Conservation (phyloP, 2,329 filamentous ascomycete species). For the Neospermospora avenae region DNA sequence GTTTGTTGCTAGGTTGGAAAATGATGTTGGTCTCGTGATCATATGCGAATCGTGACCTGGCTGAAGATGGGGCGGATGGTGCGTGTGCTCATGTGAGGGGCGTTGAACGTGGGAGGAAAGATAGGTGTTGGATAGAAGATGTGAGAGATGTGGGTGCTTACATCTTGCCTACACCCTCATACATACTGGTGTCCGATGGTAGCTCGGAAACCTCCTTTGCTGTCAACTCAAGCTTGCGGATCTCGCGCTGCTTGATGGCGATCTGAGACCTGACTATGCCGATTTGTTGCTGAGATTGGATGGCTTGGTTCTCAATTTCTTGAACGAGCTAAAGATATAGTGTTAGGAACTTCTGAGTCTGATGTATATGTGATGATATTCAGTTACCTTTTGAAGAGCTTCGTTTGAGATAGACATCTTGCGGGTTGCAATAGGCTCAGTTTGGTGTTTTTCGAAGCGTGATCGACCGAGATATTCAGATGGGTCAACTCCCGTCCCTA, state of each 20-base stretch:
- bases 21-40: constrained; percentile 10
- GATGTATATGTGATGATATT: too few relatives aligned
- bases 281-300: constrained; percentile 89
- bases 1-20: too few relatives aligned
- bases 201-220: constrained; percentile 77
- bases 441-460: neutral
- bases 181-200: constrained; percentile 73
- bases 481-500: neutral
- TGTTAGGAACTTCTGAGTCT: neutral
- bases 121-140: neutral
- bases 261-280: constrained; percentile 81
- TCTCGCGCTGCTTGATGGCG: constrained; percentile 79
- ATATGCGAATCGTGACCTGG: neutral
- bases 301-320: constrained; percentile 89
- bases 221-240: constrained; percentile 84
- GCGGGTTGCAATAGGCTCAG: neutral
- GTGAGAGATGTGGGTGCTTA: constrained; percentile 42
- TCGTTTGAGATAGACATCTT: constrained; percentile 92
- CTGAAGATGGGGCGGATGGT: neutral
- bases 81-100: neutral
- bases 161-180: constrained; percentile 98
- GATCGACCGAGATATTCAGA: neutral
- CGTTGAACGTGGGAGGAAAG: neutral
- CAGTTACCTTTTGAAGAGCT: constrained; percentile 80
- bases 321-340: constrained; percentile 65